These are phyloP conservation scores for Cryptosporidium baileyi DNA, from an alignment of 169 alveolate genomes.

Conservation along the genomic window DNA sequence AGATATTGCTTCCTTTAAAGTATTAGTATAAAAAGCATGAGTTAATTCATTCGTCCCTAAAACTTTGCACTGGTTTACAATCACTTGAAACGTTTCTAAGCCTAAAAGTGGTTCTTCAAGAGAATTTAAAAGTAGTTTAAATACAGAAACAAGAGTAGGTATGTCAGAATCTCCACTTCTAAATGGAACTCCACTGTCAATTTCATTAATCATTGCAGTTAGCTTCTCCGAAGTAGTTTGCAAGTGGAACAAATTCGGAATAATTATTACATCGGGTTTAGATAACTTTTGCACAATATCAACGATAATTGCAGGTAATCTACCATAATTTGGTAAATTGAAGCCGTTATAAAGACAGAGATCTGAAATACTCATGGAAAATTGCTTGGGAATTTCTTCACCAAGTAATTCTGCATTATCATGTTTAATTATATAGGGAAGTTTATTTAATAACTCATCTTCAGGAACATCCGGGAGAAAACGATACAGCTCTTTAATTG, in stretches of 20 bases:
- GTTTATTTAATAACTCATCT: constrained; percentile 5
- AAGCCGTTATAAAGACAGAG: constrained; percentile 27
- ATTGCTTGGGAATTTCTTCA: constrained; percentile 3
- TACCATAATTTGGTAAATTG: constrained; percentile 37
- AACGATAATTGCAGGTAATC: constrained; percentile 42
- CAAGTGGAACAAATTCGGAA: constrained; percentile 13
- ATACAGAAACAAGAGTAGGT: constrained; percentile 37
- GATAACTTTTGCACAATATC: constrained; percentile 43
- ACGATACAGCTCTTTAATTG: constrained; percentile 45
- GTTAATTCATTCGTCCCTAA: constrained; percentile 48
- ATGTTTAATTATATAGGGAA: constrained; percentile 53
- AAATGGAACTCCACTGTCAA: constrained; percentile 65
- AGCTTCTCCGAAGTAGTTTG: constrained; percentile 40
- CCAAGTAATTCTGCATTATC: constrained; percentile 63
- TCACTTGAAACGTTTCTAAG: not conserved
- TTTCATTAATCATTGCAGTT: constrained; percentile 11
- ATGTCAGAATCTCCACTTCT: constrained; percentile 49
- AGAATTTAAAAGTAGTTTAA: constrained; percentile 23
- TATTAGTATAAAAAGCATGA: constrained; percentile 26
- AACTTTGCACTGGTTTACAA: constrained; percentile 27
- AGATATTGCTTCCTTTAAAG: constrained; percentile 34
- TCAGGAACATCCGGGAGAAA: constrained; percentile 52
- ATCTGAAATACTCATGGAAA: constrained; percentile 11
- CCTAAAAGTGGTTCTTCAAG: constrained; percentile 27
- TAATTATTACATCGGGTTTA: constrained; percentile 30